phyloP scores from a whole-genome alignment of 805 yeast species.

The Starmerella riodocensis region DNA sequence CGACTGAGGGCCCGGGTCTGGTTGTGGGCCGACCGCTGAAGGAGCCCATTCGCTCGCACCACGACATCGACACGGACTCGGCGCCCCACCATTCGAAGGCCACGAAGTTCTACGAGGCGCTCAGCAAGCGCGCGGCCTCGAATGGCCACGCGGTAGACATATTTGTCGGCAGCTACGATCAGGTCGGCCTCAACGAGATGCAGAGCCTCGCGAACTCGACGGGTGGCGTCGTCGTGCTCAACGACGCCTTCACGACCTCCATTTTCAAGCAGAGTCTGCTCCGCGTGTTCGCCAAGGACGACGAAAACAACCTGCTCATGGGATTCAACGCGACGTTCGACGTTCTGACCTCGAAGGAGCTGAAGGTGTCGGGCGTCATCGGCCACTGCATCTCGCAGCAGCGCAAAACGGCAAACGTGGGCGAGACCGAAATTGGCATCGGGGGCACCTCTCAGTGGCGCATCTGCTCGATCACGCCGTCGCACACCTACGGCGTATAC shows the following conservation, averaged over 20 bases:
- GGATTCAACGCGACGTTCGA: slow-evolving; percentile 84
- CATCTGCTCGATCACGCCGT: slow-evolving; percentile 72
- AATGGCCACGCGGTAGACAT: slow-evolving; percentile 76
- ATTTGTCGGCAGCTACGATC: slow-evolving; percentile 92
- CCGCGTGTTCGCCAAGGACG: slow-evolving; percentile 76
- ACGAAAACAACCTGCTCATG: slow-evolving; percentile 71
- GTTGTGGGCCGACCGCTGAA: slow-evolving; percentile 83
- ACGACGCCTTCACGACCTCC: slow-evolving; percentile 90
- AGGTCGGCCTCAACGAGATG: slow-evolving; percentile 91
- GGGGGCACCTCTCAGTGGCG: slow-evolving; percentile 88
- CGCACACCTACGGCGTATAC: slow-evolving; percentile 76
- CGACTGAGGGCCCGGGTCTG: slow-evolving; percentile 88
- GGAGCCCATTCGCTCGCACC: slow-evolving; percentile 95
- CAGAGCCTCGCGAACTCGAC: slow-evolving; percentile 69
- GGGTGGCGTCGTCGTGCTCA: slow-evolving; percentile 77
- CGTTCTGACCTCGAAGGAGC: slow-evolving; percentile 72
- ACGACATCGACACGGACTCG: slow-evolving; percentile 81
- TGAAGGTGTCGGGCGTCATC: slow-evolving; percentile 82
- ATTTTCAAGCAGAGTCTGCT: slow-evolving; percentile 86
- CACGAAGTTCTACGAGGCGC: slow-evolving; percentile 58
- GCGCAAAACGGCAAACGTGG: slow-evolving; percentile 52
- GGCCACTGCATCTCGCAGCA: slow-evolving; percentile 75
- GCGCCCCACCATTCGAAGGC: slow-evolving; percentile 85
- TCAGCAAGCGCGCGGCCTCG: slow-evolving; percentile 57
- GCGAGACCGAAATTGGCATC: slow-evolving; percentile 86